Evolutionary conservation across 371 early-diverging fungal genomes (phyloP).

Genomic region (Entomophthora muscae): DNA sequence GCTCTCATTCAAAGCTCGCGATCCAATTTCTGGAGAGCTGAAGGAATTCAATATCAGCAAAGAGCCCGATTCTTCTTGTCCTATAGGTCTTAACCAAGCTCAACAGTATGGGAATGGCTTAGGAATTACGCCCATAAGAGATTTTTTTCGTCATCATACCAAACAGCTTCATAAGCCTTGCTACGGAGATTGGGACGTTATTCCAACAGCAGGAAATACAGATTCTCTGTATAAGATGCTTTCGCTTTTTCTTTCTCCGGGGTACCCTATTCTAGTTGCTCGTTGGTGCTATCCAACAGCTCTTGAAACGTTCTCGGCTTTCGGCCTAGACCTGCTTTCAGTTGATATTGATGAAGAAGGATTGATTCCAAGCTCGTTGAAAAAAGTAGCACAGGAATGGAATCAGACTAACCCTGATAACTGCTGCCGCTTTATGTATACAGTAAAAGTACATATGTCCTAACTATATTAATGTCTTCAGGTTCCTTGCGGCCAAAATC

Average conservation of each 20-base stretch:
- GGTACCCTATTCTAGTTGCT: slow-evolving; percentile 45
- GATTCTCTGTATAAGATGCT: slow-evolving; percentile 39
- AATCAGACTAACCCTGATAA: background rate
- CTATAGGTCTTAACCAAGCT: too few species aligned
- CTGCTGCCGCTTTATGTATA: background rate
- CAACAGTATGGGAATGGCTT: slow-evolving; percentile 2
- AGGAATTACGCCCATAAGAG: background rate
- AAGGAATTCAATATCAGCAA: background rate
- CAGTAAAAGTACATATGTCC: too few species aligned
- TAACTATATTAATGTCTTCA: too few species aligned
- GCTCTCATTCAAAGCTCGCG: background rate
- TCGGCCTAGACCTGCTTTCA: slow-evolving; percentile 27
- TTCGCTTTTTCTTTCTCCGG: slow-evolving; percentile 28
- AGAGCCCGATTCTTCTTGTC: too few species aligned
- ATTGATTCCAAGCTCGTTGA: too few species aligned
- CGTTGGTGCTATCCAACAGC: slow-evolving; percentile 61
- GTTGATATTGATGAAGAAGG: too few species aligned
- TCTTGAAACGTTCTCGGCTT: slow-evolving; percentile 41
- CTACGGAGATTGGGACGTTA: slow-evolving; percentile 36
- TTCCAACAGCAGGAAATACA: slow-evolving; percentile 32
- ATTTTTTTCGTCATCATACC: slow-evolving; percentile 11
- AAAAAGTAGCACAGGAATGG: too few species aligned
- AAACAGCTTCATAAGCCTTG: slow-evolving; percentile 23
- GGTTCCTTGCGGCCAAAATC: slow-evolving; percentile 59
- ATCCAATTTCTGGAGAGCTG: background rate